These are phyloP conservation scores for Russula foetens DNA, from an alignment of 768 basidiomycete species.

Conservation along the genomic window DNA sequence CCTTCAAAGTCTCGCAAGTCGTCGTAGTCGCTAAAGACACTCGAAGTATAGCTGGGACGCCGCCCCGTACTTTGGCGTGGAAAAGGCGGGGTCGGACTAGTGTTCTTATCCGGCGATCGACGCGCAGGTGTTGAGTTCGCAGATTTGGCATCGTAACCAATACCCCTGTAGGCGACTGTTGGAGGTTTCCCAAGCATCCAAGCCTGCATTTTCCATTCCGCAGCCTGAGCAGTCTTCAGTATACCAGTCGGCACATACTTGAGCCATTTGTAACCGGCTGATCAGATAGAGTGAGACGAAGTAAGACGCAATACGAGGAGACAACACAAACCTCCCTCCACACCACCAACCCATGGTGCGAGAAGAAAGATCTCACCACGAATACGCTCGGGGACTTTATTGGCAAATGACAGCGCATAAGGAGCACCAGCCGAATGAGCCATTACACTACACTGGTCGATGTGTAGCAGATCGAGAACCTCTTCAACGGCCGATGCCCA, in stretches of 20 bases:
- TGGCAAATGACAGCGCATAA: constrained; percentile 84
- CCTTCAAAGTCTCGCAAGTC: constrained; percentile 84
- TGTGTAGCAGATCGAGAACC: constrained; percentile 71
- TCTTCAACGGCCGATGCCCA: constrained; percentile 91
- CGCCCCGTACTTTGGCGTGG: constrained; percentile 34
- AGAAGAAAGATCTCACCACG: constrained; percentile 80
- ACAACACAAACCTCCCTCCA: constrained; percentile 66
- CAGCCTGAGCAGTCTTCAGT: constrained; percentile 90
- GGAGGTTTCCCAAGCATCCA: constrained; percentile 98
- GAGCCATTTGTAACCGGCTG: constrained; percentile 90
- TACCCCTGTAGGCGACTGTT: constrained; percentile 73
- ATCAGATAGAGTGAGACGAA: constrained; percentile 6
- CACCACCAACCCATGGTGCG: constrained; percentile 94
- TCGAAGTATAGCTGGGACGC: constrained; percentile 65
- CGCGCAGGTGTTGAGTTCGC: constrained; percentile 4
- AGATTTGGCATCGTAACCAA: constrained; percentile 55
- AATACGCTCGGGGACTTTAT: constrained; percentile 65
- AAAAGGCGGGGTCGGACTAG: constrained; percentile 17
- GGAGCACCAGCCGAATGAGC: constrained; percentile 96
- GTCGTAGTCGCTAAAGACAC: constrained; percentile 79
- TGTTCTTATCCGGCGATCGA: constrained; percentile 14
- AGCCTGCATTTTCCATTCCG: constrained; percentile 94
- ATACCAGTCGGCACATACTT: constrained; percentile 93
- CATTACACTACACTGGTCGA: constrained; percentile 79
- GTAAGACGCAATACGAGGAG: background rate